Conservation (phyloP, 495 filamentous ascomycete species). For the Bacidia gigantensis region DNA sequence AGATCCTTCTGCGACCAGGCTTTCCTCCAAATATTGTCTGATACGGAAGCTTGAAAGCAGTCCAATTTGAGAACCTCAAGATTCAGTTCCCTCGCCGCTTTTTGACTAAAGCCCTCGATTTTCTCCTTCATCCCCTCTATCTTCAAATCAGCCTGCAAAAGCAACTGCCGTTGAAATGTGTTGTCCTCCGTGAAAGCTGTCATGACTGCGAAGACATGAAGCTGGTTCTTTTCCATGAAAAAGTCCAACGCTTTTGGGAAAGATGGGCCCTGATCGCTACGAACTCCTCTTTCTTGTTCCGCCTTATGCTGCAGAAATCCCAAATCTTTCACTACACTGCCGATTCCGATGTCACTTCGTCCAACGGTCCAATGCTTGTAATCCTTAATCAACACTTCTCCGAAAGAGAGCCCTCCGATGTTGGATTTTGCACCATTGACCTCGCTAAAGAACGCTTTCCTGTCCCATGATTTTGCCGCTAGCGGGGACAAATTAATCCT, state of each 20-base stretch:
- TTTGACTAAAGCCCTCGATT: constrained; percentile 38
- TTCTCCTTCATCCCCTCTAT: constrained; percentile 30
- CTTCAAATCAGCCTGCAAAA: constrained; percentile 42
- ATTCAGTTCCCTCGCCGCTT: constrained; percentile 34
- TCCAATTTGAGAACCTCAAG: constrained; percentile 41
- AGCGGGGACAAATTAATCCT: constrained; percentile 28
- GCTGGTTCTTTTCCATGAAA: constrained; percentile 42
- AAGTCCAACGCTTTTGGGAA: constrained; percentile 34
- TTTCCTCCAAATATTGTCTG: constrained; percentile 11
- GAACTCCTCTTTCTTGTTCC: constrained; percentile 19
- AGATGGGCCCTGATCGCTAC: constrained; percentile 22
- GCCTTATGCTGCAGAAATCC: constrained; percentile 47
- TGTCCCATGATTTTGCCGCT: constrained; percentile 33
- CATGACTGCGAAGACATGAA: constrained; percentile 66
- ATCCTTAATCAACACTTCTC: constrained; percentile 75
- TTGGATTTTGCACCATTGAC: constrained; percentile 58
- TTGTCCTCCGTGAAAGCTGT: constrained; percentile 44
- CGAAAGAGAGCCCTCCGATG: constrained; percentile 48
- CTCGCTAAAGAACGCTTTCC: constrained; percentile 44
- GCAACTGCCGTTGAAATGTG: constrained; percentile 55
- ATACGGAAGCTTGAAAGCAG: constrained; percentile 18
- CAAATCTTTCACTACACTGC: constrained; percentile 55
- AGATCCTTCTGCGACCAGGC: constrained; percentile 59
- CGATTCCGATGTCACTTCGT: constrained; percentile 78
- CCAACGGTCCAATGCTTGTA: constrained; percentile 78